phyloP scores from a whole-genome alignment of 208 protist species.

The Leishmania guyanensis region DNA sequence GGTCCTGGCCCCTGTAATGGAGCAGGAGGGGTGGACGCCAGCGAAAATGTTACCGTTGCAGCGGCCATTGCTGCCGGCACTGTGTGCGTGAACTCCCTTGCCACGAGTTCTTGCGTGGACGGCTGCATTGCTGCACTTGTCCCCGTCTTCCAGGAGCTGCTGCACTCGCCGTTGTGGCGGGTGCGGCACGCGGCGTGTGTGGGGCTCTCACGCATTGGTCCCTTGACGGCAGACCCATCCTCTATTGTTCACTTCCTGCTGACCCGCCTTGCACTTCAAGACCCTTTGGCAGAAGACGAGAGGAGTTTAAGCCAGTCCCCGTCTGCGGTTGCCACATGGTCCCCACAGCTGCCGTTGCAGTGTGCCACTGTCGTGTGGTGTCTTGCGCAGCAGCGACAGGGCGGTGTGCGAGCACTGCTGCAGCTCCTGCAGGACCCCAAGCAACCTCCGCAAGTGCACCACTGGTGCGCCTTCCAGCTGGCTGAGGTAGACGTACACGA shows the following conservation, averaged over 20 bases:
- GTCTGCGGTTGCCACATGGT: not conserved
- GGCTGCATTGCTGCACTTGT: conserved; percentile 4
- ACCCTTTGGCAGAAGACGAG: not conserved
- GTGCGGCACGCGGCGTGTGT: conserved; percentile 66
- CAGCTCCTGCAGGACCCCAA: conserved; percentile 18
- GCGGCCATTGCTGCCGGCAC: conserved; percentile 48
- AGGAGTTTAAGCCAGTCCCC: not conserved
- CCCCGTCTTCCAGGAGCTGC: conserved; percentile 28
- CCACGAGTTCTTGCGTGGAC: conserved; percentile 11
- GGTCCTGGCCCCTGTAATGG: not conserved
- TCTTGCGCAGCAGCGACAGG: conserved; percentile 47
- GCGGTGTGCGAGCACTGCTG: conserved; percentile 45
- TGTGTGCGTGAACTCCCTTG: conserved; percentile 33
- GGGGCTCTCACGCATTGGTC: conserved; percentile 51
- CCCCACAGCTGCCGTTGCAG: conserved; percentile 20
- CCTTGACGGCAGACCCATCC: conserved; percentile 19
- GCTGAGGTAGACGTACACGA: conserved; percentile 35
- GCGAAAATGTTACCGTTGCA: conserved; percentile 50
- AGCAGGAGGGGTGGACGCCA: conserved; percentile 2
- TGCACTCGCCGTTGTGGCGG: conserved; percentile 37
- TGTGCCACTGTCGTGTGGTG: conserved; percentile 54
- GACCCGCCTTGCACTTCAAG: not conserved
- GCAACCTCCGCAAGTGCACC: conserved; percentile 29
- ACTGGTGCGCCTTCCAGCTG: conserved; percentile 44
- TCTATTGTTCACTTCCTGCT: conserved; percentile 14